Evolutionary conservation across 768 basidiomycete species (phyloP).

Genomic region (Tricholoma furcatifolium): DNA sequence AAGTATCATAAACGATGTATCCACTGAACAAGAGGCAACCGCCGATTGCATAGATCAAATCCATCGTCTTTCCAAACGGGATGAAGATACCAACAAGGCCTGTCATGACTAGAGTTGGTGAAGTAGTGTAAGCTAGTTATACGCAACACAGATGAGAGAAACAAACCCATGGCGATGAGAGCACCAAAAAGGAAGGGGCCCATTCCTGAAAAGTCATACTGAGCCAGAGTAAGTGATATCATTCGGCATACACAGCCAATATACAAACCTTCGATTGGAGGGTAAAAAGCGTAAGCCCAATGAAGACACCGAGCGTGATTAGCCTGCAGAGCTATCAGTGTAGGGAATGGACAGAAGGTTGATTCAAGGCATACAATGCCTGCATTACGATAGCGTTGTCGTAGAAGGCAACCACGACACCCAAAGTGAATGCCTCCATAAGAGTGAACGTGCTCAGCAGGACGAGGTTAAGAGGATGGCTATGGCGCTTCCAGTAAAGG

Average conservation of each 20-base stretch:
- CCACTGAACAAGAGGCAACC: slow-evolving; percentile 86
- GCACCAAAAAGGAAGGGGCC: slow-evolving; percentile 89
- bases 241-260: background rate
- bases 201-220: slow-evolving; percentile 95
- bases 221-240: background rate
- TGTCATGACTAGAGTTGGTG: slow-evolving; percentile 56
- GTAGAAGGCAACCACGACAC: slow-evolving; percentile 78
- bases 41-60: slow-evolving; percentile 76
- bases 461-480: slow-evolving; percentile 83
- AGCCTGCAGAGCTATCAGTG: slow-evolving; percentile 41
- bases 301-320: slow-evolving; percentile 90
- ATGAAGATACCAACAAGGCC: slow-evolving; percentile 83
- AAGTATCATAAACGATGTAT: slow-evolving; percentile 91
- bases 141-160: background rate
- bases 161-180: slow-evolving; percentile 73
- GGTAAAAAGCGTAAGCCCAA: slow-evolving; percentile 92
- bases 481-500: slow-evolving; percentile 92
- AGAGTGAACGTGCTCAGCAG: slow-evolving; percentile 86
- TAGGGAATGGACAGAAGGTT: background rate
- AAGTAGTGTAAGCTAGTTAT: background rate
- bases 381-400: slow-evolving; percentile 77
- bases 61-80: slow-evolving; percentile 80
- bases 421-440: slow-evolving; percentile 88
- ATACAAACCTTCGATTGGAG: slow-evolving; percentile 81
- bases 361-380: slow-evolving; percentile 59